These are phyloP conservation scores for Debaryomyces singareniensis DNA, from an alignment of 1,139 yeast genomes.

Conservation along the genomic window DNA sequence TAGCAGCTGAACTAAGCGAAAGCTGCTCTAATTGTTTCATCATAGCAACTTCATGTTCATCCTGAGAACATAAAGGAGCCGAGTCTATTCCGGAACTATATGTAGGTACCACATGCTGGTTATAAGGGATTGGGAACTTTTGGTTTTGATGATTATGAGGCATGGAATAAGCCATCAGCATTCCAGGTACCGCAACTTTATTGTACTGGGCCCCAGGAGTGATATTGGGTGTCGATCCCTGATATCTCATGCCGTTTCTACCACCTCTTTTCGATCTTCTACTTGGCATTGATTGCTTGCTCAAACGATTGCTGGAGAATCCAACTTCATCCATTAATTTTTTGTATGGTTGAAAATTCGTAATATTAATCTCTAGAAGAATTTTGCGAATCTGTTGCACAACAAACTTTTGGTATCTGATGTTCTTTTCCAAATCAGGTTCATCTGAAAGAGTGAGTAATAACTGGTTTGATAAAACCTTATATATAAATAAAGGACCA, in stretches of 20 bases:
- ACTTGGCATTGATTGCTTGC: constrained; percentile 18
- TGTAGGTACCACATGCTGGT: constrained; percentile 9
- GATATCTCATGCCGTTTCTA: constrained; percentile 5
- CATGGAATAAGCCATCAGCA: constrained; percentile 1
- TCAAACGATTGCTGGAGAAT: constrained; percentile 36
- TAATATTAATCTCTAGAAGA: constrained; percentile 50
- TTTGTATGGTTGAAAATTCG: constrained; percentile 67
- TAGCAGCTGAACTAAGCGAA: constrained; percentile 43
- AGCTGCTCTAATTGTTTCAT: constrained; percentile 47
- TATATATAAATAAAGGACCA: constrained; percentile 83
- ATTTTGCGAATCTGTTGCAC: constrained; percentile 56
- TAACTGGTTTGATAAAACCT: constrained; percentile 62
- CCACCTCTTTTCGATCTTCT: constrained; percentile 19
- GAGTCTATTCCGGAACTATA: no score
- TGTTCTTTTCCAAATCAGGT: constrained; percentile 12
- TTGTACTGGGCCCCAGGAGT: neutral
- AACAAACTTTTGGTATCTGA: constrained; percentile 53
- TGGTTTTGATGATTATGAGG: constrained; percentile 2
- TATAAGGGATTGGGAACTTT: constrained; percentile 6
- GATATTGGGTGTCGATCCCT: neutral
- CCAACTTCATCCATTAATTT: constrained; percentile 93
- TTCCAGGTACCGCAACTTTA: neutral
- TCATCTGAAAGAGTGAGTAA: constrained; percentile 36
- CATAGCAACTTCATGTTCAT: constrained; percentile 26
- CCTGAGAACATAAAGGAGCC: constrained; percentile 4